Conservation (phyloP, 2,329 filamentous ascomycete species). For the Fulvia fulva region DNA sequence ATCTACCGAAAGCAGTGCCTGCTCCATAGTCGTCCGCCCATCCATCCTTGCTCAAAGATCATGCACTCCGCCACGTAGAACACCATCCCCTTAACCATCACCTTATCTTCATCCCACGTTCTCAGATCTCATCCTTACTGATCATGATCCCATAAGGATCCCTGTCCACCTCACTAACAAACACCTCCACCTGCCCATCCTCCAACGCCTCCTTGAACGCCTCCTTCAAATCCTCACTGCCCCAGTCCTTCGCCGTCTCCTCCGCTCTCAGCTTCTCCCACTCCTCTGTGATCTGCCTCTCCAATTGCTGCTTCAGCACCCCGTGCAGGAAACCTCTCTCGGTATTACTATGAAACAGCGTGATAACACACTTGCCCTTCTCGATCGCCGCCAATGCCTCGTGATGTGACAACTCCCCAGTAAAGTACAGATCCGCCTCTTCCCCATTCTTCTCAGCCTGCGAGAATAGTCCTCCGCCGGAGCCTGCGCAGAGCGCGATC, state of each 20-base stretch:
- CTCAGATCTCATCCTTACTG: constrained; percentile 30
- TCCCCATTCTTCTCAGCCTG: constrained; percentile 43
- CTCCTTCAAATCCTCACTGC: constrained; percentile 41
- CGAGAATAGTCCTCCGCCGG: constrained; percentile 72
- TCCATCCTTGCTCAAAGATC: too few species aligned
- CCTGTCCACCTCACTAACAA: constrained; percentile 73
- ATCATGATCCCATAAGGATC: constrained; percentile 82
- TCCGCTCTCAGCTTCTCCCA: constrained; percentile 50
- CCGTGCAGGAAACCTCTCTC: constrained; percentile 77
- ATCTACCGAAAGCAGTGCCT: too few species aligned
- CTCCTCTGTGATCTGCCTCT: constrained; percentile 53
- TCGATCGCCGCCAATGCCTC: constrained; percentile 84
- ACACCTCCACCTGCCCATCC: constrained; percentile 58
- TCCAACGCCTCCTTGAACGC: constrained; percentile 51
- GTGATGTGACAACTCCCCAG: constrained; percentile 90
- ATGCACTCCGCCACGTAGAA: too few species aligned
- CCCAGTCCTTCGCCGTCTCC: constrained; percentile 35
- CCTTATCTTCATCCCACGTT: too few species aligned
- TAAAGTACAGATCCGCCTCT: constrained; percentile 76
- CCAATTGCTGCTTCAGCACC: constrained; percentile 64
- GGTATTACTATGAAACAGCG: constrained; percentile 88
- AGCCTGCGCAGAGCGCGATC: constrained; percentile 86
- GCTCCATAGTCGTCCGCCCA: too few species aligned
- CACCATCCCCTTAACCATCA: too few species aligned
- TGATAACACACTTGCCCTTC: constrained; percentile 75